Evolutionary conservation across 208 protist genomes (phyloP), one percentile per base, ranked within the genome.

Genomic region (Leishmania mexicana): DNA sequence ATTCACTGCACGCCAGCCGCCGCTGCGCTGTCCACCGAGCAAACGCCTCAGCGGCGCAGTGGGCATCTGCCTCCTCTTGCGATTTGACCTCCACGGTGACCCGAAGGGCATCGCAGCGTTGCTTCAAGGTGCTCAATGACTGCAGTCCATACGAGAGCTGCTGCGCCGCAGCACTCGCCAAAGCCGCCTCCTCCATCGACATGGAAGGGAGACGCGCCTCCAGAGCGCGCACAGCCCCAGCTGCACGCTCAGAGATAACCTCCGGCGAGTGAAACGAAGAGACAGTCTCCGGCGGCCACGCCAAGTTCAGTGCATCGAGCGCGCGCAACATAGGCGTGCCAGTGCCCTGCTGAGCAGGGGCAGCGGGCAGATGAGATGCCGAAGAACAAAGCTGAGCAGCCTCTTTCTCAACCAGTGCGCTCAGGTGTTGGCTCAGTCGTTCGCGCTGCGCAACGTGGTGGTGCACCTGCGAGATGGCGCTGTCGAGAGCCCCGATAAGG

Each of bases 151-250:
- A 82, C 24, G 42, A 24, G 0, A 83, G 78, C 15, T 87, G 83
- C 71, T 83, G 75, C 40, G 71, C 78, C 11, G 80, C 80, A 13
- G 83, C 86, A 7, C 76, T 64, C 13, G 83, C 86, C 70, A 90
- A 49, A 13, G 81, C 79, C 0, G 79, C 84, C 75, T 87, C 87
- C 78, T 87, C 87, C 57, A 73, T 73, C 35, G 70, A 77, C 83
- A 86, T 86, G 49, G n/a, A 38, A 24, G 83, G 78, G 45, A 86
- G 78, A 47, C 74, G 83, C 42, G 71, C 45, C 31, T 84, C 79
- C 17, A 83, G 72, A 19, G 60, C 51, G 4, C 77, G 78, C 54
- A 83, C 75, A 7, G 83, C 78, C 0, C 31, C 71, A 15, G 38
- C 76, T n/a, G 81, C 83, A 64, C 75, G 75, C 40, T 81, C 68